Evolutionary conservation across 2,329 filamentous ascomycete species (phyloP), one percentile per base, ranked within the genome.

Genomic region (Periglandula ipomoeae): DNA sequence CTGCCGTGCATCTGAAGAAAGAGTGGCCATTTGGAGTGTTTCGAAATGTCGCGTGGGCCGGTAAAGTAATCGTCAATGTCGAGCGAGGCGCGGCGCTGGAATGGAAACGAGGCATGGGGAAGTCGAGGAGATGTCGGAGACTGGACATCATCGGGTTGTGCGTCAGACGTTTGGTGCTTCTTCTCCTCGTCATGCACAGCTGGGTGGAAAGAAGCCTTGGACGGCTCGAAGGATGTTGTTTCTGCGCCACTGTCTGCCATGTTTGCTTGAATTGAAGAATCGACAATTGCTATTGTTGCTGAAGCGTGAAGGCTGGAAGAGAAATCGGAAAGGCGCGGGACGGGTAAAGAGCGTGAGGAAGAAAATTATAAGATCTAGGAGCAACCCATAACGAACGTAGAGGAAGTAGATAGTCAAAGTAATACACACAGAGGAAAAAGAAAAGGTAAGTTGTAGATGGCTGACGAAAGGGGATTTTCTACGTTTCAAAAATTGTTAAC

Each of bases 1-100:
- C 81, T 86, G 57, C 86, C 86, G 62, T 88, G 85, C 68, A 90
- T 74, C 50, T 84, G 83, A 62, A 90, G 67, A 61, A 89, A 85
- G 53, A 81, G 76, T 17, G 86, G 86, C 75, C 84, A 83, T 72
- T 87, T 89, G 19, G 84, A 88, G 65, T 89, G 85, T 58, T 79
- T 79, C 50, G 80, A 73, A 54, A 87, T 77, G 61, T 89, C 81
- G 52, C 83, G 77, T 44, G 86, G 86, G 11, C 79, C 81, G 44
- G 62, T 76, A 59, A 83, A 84, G 62, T 83, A 82, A 53, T 82
- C 78, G 51, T 81, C 78, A 43, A 82, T 54, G 30, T 79, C 74
- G 52, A 74, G 61, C 13, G 65, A 65, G 15, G 59, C 62, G 26
- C 62, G 65, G 37, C 61, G 61, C 34, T 58, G 61, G 20, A 45